Evolutionary conservation across 2,329 filamentous ascomycete species (phyloP).

Genomic region (Aspergillus ustus): DNA sequence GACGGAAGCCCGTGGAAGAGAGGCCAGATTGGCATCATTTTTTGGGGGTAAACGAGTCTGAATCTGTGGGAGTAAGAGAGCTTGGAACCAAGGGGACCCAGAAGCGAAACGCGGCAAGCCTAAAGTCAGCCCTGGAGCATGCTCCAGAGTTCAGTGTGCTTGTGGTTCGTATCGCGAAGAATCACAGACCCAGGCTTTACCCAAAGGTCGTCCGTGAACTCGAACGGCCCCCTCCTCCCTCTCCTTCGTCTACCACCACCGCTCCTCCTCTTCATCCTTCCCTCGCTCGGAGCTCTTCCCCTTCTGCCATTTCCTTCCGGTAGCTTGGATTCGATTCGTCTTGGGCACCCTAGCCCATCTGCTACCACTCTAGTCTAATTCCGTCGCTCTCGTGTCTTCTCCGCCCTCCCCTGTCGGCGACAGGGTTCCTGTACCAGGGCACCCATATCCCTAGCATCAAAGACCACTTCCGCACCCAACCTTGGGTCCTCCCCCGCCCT

Average conservation of each 20-base stretch:
- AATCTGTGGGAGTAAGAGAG: not conserved
- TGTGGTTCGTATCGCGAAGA: slow-evolving; percentile 13
- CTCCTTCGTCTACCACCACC: not conserved
- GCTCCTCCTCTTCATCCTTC: slow-evolving; percentile 9
- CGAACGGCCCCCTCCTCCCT: not conserved
- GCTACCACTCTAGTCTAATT: not conserved
- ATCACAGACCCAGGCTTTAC: slow-evolving; percentile 5
- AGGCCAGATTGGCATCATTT: not conserved
- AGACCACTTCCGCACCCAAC: not conserved
- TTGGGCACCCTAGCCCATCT: not conserved
- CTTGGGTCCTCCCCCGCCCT: slow-evolving; percentile 4
- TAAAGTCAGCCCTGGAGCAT: not conserved
- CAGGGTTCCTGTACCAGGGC: slow-evolving; percentile 18
- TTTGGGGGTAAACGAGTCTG: not conserved
- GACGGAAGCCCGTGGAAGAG: not conserved
- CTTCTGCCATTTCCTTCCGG: slow-evolving; percentile 12
- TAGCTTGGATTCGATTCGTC: not conserved
- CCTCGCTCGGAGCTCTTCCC: slow-evolving; percentile 2
- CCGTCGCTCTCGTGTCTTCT: slow-evolving; percentile 7
- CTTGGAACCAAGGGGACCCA: not conserved
- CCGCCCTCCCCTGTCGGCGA: slow-evolving; percentile 12
- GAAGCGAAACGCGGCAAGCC: slow-evolving; percentile 1
- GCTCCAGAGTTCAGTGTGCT: not conserved
- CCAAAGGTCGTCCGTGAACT: not conserved
- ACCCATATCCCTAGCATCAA: slow-evolving; percentile 11